These are phyloP conservation scores for Mortierella sp. DNA, from an alignment of 371 early-diverging fungal genomes.

Conservation along the genomic window DNA sequence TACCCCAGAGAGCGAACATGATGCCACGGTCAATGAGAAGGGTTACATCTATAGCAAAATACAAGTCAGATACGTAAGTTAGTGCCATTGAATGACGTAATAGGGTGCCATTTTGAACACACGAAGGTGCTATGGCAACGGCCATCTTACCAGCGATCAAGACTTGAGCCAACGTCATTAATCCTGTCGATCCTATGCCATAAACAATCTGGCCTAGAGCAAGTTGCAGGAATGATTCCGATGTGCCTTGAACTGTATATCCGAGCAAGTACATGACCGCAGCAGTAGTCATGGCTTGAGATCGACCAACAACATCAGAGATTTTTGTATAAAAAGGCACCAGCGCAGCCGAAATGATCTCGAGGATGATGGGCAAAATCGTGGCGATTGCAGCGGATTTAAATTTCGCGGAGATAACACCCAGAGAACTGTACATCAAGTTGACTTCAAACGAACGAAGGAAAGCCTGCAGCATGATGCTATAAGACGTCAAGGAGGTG, in stretches of 20 bases:
- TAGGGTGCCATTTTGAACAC: not conserved
- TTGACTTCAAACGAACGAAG: slow-evolving; percentile 27
- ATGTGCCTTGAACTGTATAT: slow-evolving; percentile 46
- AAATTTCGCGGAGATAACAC: slow-evolving; percentile 35
- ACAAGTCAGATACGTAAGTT: not conserved
- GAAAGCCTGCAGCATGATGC: slow-evolving; percentile 18
- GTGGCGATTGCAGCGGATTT: slow-evolving; percentile 28
- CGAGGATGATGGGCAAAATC: slow-evolving; percentile 50
- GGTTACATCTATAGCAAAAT: slow-evolving; percentile 15
- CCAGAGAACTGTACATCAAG: slow-evolving; percentile 18
- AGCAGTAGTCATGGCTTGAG: slow-evolving; percentile 45
- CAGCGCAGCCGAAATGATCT: slow-evolving; percentile 55
- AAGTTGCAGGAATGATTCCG: slow-evolving; percentile 46
- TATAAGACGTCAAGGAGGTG: not conserved
- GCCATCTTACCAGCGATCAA: slow-evolving; percentile 54
- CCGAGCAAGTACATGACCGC: slow-evolving; percentile 53
- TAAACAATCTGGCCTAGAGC: slow-evolving; percentile 60
- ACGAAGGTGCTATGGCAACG: not conserved
- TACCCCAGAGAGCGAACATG: slow-evolving; percentile 25
- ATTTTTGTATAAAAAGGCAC: slow-evolving; percentile 59
- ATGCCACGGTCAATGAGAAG: slow-evolving; percentile 25
- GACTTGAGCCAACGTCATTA: slow-evolving; percentile 49
- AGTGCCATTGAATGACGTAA: not conserved
- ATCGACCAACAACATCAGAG: slow-evolving; percentile 58
- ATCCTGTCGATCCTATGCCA: slow-evolving; percentile 57